These are phyloP conservation scores for Rhododendron williamsianum DNA, from an alignment of 148 eudicot species.

Conservation along the genomic window DNA sequence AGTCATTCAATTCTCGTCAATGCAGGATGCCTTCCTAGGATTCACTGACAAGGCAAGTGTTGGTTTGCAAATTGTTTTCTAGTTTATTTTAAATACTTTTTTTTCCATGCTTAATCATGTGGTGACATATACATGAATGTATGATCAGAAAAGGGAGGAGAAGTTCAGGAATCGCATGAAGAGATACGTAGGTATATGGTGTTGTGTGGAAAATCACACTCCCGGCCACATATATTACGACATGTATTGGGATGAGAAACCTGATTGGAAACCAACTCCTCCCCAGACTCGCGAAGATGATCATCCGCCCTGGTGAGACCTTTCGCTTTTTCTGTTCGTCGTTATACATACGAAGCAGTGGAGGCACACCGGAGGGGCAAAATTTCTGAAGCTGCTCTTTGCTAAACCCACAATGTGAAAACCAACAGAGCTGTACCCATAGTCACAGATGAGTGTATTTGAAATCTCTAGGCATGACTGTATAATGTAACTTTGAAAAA, in stretches of 20 bases:
- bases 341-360: neutral
- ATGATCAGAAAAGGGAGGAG: constrained; percentile 55
- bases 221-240: constrained; percentile 95
- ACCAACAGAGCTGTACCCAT: constrained; percentile 6
- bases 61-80: neutral
- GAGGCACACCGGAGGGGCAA: neutral
- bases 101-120: neutral
- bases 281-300: constrained; percentile 82
- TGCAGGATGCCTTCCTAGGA: constrained; percentile 80
- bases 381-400: neutral
- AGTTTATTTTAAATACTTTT: neutral
- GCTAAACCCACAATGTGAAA: neutral
- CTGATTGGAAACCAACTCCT: constrained; percentile 82
- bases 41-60: constrained; percentile 70
- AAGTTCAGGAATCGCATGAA: constrained; percentile 78
- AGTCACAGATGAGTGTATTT: neutral
- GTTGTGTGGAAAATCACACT: constrained; percentile 62
- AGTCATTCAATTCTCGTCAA: constrained; percentile 78
- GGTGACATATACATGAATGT: neutral
- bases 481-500: neutral
- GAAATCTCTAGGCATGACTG: neutral
- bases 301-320: constrained; percentile 61
- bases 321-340: neutral
- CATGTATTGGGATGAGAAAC: constrained; percentile 97
- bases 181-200: constrained; percentile 82